Conservation (phyloP, 1,284 basidiomycete genomes). For the Trametes sp. region DNA sequence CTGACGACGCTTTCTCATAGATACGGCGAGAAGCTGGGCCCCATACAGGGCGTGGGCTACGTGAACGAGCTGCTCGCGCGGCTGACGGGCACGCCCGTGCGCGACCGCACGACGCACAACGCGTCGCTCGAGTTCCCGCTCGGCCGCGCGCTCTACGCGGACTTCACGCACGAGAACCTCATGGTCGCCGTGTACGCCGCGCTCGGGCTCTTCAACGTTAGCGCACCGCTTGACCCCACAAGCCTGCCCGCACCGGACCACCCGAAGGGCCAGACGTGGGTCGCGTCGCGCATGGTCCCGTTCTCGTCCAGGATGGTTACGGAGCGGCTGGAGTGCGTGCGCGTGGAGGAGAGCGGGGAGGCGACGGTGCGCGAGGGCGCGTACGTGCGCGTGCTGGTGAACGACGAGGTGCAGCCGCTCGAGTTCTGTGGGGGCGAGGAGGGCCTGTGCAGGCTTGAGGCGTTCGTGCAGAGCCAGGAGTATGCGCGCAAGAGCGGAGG, state of each 20-base stretch:
- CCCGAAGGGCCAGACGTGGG: constrained; percentile 56
- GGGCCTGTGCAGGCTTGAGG: constrained; percentile 69
- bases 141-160: constrained; percentile 66
- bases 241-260: constrained; percentile 13
- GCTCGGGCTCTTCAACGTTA: constrained; percentile 67
- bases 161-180: constrained; percentile 85
- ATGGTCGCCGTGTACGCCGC: constrained; percentile 81
- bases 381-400: constrained; percentile 52
- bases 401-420: constrained; percentile 71
- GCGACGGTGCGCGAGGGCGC: constrained; percentile 31
- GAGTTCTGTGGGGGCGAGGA: constrained; percentile 64
- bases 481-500: constrained; percentile 71
- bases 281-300: constrained; percentile 64
- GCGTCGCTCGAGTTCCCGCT: constrained; percentile 84
- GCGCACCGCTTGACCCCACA: constrained; percentile 49
- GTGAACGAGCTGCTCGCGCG: constrained; percentile 85
- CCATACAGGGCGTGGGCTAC: constrained; percentile 82
- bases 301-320: constrained; percentile 71
- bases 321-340: constrained; percentile 61
- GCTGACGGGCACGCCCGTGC: constrained; percentile 64
- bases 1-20: constrained; percentile 41
- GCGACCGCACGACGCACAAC: constrained; percentile 80
- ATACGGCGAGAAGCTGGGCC: constrained; percentile 71
- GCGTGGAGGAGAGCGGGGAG: background rate
- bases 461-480: constrained; percentile 74